phyloP scores from a whole-genome alignment of 768 basidiomycete genomes.

The Lactifluus echinatus region DNA sequence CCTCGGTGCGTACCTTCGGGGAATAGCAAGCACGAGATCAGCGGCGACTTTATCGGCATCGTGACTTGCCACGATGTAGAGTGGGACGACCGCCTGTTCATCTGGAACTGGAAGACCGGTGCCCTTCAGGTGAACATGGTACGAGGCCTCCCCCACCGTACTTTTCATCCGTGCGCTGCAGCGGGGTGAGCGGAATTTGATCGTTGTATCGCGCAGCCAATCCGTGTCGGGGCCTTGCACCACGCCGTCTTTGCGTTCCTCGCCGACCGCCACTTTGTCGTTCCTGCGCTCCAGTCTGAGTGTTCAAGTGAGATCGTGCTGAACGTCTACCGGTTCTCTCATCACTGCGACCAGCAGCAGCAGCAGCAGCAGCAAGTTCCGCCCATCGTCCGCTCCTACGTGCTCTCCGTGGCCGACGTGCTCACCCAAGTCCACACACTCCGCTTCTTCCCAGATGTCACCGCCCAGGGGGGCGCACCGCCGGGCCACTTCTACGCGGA shows the following conservation, averaged over 20 bases:
- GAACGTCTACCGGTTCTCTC: neutral
- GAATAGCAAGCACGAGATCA: neutral
- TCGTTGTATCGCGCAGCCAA: neutral
- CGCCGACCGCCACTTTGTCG: neutral
- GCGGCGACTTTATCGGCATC: conserved; percentile 1
- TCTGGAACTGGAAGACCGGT: conserved; percentile 12
- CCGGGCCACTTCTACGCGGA: conserved; percentile 2
- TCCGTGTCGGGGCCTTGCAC: neutral
- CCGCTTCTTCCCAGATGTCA: conserved; percentile 5
- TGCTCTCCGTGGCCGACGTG: neutral
- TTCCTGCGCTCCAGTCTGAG: neutral
- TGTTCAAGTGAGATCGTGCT: neutral
- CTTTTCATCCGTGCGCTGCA: too few species aligned
- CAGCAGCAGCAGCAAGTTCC: neutral
- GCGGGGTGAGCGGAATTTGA: too few species aligned
- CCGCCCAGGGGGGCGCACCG: neutral
- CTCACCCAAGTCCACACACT: neutral
- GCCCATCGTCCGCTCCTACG: neutral
- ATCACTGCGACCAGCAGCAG: neutral
- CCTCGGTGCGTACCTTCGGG: neutral
- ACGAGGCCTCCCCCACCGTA: neutral
- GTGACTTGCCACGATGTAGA: neutral
- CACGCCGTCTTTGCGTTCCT: neutral
- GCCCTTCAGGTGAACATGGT: neutral
- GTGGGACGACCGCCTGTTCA: neutral